phyloP scores from a whole-genome alignment of 352 stramenopile genomes.

The Phytophthora pisi region DNA sequence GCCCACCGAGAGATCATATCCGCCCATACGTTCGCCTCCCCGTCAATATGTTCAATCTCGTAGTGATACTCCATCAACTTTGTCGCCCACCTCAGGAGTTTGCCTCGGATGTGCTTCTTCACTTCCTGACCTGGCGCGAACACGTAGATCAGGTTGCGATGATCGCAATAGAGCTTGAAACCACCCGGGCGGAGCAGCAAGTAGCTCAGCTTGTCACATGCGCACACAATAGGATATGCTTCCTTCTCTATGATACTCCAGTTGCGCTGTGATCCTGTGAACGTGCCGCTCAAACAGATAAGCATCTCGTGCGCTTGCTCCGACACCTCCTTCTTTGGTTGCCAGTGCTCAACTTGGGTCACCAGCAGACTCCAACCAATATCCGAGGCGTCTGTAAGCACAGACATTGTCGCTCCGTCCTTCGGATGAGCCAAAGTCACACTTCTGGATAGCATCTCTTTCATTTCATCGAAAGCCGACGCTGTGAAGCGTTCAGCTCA shows the following conservation, averaged over 20 bases:
- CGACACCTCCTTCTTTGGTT: background rate
- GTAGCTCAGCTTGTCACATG: slow-evolving; percentile 8
- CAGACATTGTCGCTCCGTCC: background rate
- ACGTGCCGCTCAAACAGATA: slow-evolving; percentile 5
- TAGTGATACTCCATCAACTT: slow-evolving; percentile 18
- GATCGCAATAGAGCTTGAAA: slow-evolving; percentile 5
- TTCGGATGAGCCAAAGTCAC: background rate
- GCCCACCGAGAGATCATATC: slow-evolving; percentile 19
- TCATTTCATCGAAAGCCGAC: background rate
- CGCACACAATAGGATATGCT: slow-evolving; percentile 1
- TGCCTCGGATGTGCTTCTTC: slow-evolving; percentile 11
- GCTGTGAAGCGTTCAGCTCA: background rate
- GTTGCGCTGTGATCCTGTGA: background rate
- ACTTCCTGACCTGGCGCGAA: slow-evolving; percentile 2
- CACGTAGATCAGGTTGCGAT: slow-evolving; percentile 9
- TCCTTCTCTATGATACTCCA: slow-evolving; percentile 9
- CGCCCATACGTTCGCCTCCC: slow-evolving; percentile 13
- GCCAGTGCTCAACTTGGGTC: slow-evolving; percentile 1
- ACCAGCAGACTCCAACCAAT: slow-evolving; percentile 5
- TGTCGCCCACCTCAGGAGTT: background rate
- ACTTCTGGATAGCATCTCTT: background rate
- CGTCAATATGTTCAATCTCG: slow-evolving; percentile 11
- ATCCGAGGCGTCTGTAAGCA: slow-evolving; percentile 1
- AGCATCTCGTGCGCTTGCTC: slow-evolving; percentile 2
- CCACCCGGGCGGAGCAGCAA: slow-evolving; percentile 2